phyloP scores from a whole-genome alignment of 2,329 filamentous ascomycete species.

The Cladosporium cucumerinum region DNA sequence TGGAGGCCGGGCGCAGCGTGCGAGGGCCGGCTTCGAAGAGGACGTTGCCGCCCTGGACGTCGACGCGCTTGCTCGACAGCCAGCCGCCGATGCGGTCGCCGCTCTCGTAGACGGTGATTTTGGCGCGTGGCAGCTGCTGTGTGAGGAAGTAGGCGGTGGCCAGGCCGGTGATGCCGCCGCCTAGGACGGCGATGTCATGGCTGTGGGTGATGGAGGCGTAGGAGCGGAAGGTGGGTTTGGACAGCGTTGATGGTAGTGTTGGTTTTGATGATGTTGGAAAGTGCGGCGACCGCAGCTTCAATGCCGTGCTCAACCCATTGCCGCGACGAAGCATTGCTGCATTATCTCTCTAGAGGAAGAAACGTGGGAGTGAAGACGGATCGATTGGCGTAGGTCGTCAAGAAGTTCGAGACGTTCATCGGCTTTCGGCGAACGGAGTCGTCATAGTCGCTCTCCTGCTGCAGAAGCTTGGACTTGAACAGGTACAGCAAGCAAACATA shows the following conservation, averaged over 20 bases:
- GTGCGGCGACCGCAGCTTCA: conserved; percentile 9
- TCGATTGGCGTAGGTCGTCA: not conserved
- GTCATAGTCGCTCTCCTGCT: not conserved
- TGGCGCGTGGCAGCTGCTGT: conserved; percentile 62
- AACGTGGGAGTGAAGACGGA: not conserved
- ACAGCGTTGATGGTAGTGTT: not conserved
- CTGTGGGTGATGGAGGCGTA: conserved; percentile 18
- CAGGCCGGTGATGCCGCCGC: conserved; percentile 80
- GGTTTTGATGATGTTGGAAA: conserved; percentile 4
- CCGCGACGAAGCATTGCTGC: conserved; percentile 30
- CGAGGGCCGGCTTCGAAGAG: conserved; percentile 82
- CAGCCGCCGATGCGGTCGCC: conserved; percentile 73
- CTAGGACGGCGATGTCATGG: conserved; percentile 63
- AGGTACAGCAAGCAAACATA: not conserved
- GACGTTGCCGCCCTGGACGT: conserved; percentile 61
- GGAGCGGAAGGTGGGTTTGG: conserved; percentile 10
- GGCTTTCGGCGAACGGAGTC: conserved; percentile 9
- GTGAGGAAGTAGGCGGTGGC: conserved; percentile 74
- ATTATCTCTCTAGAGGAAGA: conserved; percentile 32
- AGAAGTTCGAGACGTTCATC: conserved; percentile 5
- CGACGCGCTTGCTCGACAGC: conserved; percentile 65
- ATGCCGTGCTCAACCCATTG: conserved; percentile 21
- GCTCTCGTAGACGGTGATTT: conserved; percentile 79
- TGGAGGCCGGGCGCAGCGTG: conserved; percentile 60
- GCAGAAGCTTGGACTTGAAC: not conserved